A percentile compares a stretch with the other conserved stretches of the same genome.
phyloP scores from a whole-genome alignment of 2,329 filamentous ascomycete species.

The Neocatenulostroma microsporum region DNA sequence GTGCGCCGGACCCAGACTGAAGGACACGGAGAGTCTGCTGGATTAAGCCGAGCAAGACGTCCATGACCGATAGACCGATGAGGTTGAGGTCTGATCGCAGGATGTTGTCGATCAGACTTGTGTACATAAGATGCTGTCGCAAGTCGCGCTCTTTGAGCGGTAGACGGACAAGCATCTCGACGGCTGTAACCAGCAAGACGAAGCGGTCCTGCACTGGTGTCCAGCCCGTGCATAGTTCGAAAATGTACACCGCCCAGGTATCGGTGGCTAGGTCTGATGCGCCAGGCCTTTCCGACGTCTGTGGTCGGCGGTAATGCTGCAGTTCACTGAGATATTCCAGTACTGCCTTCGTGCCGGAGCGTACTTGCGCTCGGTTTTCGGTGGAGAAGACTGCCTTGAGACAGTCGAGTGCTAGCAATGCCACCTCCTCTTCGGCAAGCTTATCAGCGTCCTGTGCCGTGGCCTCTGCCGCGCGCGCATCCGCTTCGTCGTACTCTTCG shows the following conservation, averaged over 20 bases:
- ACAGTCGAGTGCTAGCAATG: conserved; percentile 74
- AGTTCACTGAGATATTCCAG: conserved; percentile 59
- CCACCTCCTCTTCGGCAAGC: conserved; percentile 80
- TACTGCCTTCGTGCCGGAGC: conserved; percentile 64
- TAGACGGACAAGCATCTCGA: conserved; percentile 65
- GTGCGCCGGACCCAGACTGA: conserved; percentile 53
- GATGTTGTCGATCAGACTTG: conserved; percentile 71
- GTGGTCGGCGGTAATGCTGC: conserved; percentile 13
- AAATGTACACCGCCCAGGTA: conserved; percentile 73
- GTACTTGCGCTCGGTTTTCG: conserved; percentile 74
- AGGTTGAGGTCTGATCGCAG: conserved; percentile 84
- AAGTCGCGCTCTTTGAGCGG: conserved; percentile 61
- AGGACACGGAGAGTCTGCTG: conserved; percentile 74
- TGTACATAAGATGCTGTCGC: conserved; percentile 64
- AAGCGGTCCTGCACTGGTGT: conserved; percentile 92
- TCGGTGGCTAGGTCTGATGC: conserved; percentile 25
- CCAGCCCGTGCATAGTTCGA: conserved; percentile 74
- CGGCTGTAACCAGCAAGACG: conserved; percentile 72
- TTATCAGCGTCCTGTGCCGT: conserved; percentile 83
- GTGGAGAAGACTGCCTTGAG: conserved; percentile 77
- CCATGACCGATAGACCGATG: conserved; percentile 93
- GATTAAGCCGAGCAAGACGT: conserved; percentile 77
- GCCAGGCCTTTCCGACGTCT: conserved; percentile 28
- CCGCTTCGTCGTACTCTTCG: conserved; percentile 57
- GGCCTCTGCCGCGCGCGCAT: conserved; percentile 60